Conservation (phyloP, 108 stramenopile genomes). For the Stephanodiscus triporus region DNA sequence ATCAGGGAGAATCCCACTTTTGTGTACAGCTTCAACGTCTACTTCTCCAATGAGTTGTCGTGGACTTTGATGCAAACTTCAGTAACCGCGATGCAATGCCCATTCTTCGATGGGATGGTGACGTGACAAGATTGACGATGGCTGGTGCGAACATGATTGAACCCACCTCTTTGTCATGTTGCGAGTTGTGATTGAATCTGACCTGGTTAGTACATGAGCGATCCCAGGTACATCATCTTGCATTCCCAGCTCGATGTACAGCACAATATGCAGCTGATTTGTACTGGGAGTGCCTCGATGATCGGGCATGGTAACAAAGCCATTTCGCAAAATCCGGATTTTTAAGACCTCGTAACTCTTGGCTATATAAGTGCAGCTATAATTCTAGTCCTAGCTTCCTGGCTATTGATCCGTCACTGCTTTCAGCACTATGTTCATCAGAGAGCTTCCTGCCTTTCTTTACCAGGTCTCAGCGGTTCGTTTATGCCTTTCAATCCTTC, state of each 20-base stretch:
- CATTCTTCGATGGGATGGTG: slow-evolving; percentile 52
- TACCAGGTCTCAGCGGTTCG: no score
- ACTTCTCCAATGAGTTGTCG: slow-evolving; percentile 35
- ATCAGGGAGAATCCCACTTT: slow-evolving; percentile 50
- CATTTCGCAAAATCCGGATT: slow-evolving; percentile 83
- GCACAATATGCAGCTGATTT: no score
- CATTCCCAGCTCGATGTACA: not conserved
- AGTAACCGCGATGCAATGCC: slow-evolving; percentile 71
- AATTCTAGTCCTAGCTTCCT: no score
- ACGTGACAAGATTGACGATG: slow-evolving; percentile 68
- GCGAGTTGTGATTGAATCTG: not conserved
- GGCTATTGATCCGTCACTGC: no score
- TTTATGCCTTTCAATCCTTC: no score
- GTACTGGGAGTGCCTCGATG: no score
- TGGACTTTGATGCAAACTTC: slow-evolving; percentile 50
- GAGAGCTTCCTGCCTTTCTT: no score
- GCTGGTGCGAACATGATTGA: slow-evolving; percentile 44
- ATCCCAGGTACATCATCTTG: not conserved
- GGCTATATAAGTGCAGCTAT: no score
- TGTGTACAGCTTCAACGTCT: slow-evolving; percentile 59
- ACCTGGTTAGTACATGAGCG: not conserved
- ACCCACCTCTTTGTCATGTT: no score
- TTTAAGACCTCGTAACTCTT: no score
- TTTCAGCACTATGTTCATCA: no score
- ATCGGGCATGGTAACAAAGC: slow-evolving; percentile 55